A percentile compares a stretch with the other conserved stretches of the same genome.
These are phyloP conservation scores for Sutorius eximius DNA, from an alignment of 1,284 basidiomycete species.

Conservation along the genomic window DNA sequence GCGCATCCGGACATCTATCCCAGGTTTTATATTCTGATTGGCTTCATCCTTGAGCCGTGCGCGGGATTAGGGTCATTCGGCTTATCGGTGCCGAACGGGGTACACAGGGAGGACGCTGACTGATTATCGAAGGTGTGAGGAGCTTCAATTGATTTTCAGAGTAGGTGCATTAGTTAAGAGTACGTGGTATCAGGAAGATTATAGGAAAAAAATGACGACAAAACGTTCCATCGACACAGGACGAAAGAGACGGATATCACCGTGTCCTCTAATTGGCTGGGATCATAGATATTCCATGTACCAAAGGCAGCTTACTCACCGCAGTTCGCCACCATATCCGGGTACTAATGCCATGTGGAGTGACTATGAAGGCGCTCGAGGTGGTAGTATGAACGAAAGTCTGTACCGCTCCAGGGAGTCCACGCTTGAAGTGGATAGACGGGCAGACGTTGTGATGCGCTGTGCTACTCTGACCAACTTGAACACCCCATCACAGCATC, in stretches of 20 bases:
- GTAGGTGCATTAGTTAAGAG: neutral
- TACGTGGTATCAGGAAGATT: neutral
- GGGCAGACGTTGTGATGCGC: too few species aligned
- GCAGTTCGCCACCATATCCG: neutral
- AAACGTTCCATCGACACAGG: neutral
- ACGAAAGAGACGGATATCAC: neutral
- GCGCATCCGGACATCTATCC: neutral
- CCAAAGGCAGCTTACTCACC: neutral
- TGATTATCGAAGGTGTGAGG: neutral
- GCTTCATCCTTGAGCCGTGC: constrained; percentile 16
- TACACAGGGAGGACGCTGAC: neutral
- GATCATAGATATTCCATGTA: neutral
- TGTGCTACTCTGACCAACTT: too few species aligned
- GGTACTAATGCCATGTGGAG: neutral
- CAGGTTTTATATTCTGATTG: constrained; percentile 11
- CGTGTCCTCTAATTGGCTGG: neutral
- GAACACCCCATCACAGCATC: too few species aligned
- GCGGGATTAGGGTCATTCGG: neutral
- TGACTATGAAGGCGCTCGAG: too few species aligned
- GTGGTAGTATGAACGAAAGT: too few species aligned
- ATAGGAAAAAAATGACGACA: neutral
- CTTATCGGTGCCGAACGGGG: neutral
- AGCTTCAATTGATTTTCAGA: neutral
- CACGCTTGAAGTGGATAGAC: too few species aligned
- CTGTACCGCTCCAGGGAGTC: too few species aligned